phyloP scores from a whole-genome alignment of 2,329 filamentous ascomycete species.

The Alternaria burnsii region DNA sequence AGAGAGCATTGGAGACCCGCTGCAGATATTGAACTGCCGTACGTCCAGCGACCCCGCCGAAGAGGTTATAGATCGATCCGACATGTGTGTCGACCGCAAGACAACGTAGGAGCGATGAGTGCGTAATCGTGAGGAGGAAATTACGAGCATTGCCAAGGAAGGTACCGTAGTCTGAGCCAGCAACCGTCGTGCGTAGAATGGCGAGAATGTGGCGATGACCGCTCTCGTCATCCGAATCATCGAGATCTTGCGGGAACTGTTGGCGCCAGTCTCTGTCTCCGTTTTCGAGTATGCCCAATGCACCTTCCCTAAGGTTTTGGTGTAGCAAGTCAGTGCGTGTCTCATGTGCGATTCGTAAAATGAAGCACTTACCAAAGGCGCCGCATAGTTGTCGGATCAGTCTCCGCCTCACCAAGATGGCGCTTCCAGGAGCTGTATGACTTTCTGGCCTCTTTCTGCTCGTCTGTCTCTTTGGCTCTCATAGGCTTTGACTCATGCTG shows the following conservation, averaged over 20 bases:
- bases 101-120: conserved; percentile 45
- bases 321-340: background rate
- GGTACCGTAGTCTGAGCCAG: background rate
- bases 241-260: conserved; percentile 43
- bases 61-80: conserved; percentile 47
- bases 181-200: conserved; percentile 25
- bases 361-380: conserved; percentile 27
- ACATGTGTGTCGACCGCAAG: conserved; percentile 49
- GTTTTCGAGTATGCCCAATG: conserved; percentile 37
- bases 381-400: conserved; percentile 26
- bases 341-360: background rate
- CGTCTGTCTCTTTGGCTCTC: conserved; percentile 24
- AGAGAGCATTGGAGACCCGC: conserved; percentile 28
- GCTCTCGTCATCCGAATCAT: conserved; percentile 29
- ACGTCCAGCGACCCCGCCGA: conserved; percentile 43
- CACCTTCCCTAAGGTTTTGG: conserved; percentile 23
- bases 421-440: conserved; percentile 43
- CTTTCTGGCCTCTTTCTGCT: conserved; percentile 32
- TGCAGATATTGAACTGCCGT: conserved; percentile 45
- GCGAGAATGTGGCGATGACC: conserved; percentile 41
- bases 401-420: conserved; percentile 30
- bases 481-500: conserved; percentile 1
- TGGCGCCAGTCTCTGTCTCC: conserved; percentile 45
- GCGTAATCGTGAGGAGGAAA: conserved; percentile 45
- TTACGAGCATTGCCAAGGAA: conserved; percentile 15